These are phyloP conservation scores for Brettanomyces bruxellensis DNA, from an alignment of 805 yeast genomes.

Conservation along the genomic window DNA sequence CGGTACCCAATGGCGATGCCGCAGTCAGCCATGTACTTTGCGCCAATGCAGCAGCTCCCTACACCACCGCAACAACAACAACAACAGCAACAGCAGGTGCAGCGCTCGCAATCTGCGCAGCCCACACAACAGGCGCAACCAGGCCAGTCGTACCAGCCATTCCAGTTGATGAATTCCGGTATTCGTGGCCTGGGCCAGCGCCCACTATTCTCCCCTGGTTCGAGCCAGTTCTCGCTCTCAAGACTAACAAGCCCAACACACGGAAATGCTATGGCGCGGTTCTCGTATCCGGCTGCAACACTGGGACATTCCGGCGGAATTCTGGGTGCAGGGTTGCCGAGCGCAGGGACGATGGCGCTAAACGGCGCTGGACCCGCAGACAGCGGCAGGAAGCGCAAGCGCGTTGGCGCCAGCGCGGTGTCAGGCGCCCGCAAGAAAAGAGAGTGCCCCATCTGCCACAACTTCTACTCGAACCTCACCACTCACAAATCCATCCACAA, in stretches of 20 bases:
- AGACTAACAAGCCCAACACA: no score
- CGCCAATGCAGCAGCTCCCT: neutral
- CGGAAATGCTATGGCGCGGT: no score
- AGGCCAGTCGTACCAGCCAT: no score
- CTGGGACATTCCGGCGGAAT: no score
- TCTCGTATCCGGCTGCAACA: no score
- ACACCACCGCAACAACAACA: neutral
- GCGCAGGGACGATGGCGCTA: neutral
- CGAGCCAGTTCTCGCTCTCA: no score
- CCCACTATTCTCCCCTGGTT: no score
- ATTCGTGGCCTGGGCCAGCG: no score
- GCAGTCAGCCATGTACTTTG: neutral
- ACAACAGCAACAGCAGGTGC: neutral
- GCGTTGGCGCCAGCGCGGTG: neutral
- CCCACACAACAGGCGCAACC: no score
- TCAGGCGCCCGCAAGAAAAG: constrained; percentile 23
- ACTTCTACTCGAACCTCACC: constrained; percentile 65
- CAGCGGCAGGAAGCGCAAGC: neutral
- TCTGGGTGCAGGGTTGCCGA: no score
- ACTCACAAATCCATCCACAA: constrained; percentile 79
- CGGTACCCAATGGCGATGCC: neutral
- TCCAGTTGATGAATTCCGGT: no score
- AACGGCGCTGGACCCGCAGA: neutral
- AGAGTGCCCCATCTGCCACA: constrained; percentile 29
- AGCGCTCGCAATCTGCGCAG: no score